These are phyloP conservation scores for Pelargonium nanum DNA, from an alignment of 345 rosid genomes.

Conservation along the genomic window DNA sequence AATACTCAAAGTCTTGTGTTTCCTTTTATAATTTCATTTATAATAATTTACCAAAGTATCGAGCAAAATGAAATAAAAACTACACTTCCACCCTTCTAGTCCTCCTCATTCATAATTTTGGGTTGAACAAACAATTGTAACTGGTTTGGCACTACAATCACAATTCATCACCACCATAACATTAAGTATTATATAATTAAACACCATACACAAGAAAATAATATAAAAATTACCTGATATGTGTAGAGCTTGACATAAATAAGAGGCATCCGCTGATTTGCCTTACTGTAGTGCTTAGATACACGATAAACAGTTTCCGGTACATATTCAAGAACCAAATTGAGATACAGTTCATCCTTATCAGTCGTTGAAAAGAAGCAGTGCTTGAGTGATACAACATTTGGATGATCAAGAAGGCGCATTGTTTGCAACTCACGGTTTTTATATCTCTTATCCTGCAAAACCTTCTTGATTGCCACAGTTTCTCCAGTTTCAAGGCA, in stretches of 20 bases:
- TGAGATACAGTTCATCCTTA: constrained; percentile 16
- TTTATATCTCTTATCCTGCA: constrained; percentile 18
- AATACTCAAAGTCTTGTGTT: too few species aligned
- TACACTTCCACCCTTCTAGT: too few species aligned
- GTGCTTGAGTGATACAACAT: constrained; percentile 17
- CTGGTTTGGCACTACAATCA: too few species aligned
- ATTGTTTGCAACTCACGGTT: constrained; percentile 17
- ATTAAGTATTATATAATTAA: too few species aligned
- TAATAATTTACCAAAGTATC: too few species aligned
- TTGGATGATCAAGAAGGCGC: constrained; percentile 21
- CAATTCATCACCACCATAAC: too few species aligned
- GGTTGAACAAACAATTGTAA: too few species aligned
- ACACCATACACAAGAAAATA: neutral
- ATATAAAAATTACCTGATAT: constrained; percentile 11
- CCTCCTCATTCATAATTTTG: too few species aligned
- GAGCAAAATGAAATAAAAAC: too few species aligned
- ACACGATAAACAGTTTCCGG: constrained; percentile 18
- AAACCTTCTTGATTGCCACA: constrained; percentile 18
- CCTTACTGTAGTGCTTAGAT: constrained; percentile 16
- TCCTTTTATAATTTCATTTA: too few species aligned
- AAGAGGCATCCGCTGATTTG: constrained; percentile 17
- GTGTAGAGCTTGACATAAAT: constrained; percentile 16
- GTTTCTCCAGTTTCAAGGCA: constrained; percentile 15
- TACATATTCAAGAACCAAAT: constrained; percentile 15
- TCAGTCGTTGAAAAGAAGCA: constrained; percentile 16